These are phyloP conservation scores for Neonectria hederae DNA, from an alignment of 2,329 filamentous ascomycete species.

Conservation along the genomic window DNA sequence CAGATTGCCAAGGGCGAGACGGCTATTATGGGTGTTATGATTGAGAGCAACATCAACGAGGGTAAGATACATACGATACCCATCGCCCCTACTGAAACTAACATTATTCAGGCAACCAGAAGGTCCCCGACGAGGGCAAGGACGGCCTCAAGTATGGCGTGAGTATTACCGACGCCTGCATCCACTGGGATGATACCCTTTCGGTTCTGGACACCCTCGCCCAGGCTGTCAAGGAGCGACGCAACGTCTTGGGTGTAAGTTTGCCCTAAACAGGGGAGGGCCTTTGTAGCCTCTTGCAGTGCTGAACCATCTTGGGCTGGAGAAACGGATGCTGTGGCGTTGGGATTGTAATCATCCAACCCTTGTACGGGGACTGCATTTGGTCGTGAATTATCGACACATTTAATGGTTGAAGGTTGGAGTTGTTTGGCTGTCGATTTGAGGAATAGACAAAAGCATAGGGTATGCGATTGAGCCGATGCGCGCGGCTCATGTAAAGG, in stretches of 20 bases:
- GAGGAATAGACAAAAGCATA: conserved; percentile 37
- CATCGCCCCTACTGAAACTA: conserved; percentile 28
- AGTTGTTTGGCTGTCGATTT: conserved; percentile 39
- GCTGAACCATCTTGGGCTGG: neutral
- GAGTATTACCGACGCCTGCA: conserved; percentile 97
- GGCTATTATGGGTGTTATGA: conserved; percentile 97
- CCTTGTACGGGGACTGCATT: conserved; percentile 17
- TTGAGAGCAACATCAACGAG: conserved; percentile 97
- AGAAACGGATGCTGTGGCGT: neutral
- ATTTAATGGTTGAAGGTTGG: conserved; percentile 33
- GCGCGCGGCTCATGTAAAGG: conserved; percentile 13
- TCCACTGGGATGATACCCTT: conserved; percentile 91
- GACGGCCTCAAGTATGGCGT: conserved; percentile 89
- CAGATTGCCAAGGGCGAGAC: conserved; percentile 88
- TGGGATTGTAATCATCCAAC: conserved; percentile 10
- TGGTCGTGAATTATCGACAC: conserved; percentile 24
- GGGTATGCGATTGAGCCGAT: conserved; percentile 21
- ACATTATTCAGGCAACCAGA: conserved; percentile 74
- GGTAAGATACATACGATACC: conserved; percentile 59
- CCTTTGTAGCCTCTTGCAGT: neutral
- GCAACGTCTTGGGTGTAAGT: conserved; percentile 41
- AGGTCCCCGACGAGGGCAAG: conserved; percentile 88
- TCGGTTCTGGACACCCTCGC: conserved; percentile 80
- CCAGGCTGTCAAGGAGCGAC: conserved; percentile 75
- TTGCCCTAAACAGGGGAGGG: conserved; percentile 21